Evolutionary conservation across 805 yeast genomes (phyloP).

Genomic region (Wickerhamiella occidentalis): DNA sequence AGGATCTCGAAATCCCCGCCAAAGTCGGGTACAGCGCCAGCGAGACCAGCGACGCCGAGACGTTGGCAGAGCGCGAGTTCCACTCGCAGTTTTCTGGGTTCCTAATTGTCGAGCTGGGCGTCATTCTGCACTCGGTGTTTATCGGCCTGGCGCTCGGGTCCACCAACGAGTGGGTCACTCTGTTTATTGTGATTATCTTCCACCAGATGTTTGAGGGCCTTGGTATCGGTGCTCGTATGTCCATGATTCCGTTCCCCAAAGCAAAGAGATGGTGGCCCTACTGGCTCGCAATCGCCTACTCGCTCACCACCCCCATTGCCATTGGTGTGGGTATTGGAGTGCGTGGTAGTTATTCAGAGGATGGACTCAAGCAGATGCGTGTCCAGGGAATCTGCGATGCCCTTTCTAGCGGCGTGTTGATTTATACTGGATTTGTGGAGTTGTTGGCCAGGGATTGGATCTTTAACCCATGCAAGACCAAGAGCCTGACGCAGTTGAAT

Average conservation of each 20-base stretch:
- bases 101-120: slow-evolving; percentile 56
- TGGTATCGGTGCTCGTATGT: slow-evolving; percentile 61
- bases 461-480: slow-evolving; percentile 33
- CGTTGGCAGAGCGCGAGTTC: slow-evolving; percentile 15
- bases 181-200: slow-evolving; percentile 55
- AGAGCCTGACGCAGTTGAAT: slow-evolving; percentile 33
- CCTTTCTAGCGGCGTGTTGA: slow-evolving; percentile 56
- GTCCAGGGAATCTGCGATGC: slow-evolving; percentile 57
- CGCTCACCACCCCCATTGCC: slow-evolving; percentile 54
- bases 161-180: slow-evolving; percentile 48
- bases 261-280: slow-evolving; percentile 40
- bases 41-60: background rate
- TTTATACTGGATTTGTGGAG: slow-evolving; percentile 65
- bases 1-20: background rate
- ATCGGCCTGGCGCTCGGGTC: slow-evolving; percentile 59
- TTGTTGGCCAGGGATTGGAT: slow-evolving; percentile 63
- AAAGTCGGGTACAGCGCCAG: background rate
- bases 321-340: slow-evolving; percentile 67
- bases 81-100: slow-evolving; percentile 34
- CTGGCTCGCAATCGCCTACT: slow-evolving; percentile 38
- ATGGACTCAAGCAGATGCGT: slow-evolving; percentile 41
- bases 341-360: slow-evolving; percentile 42
- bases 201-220: slow-evolving; percentile 74
- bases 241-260: slow-evolving; percentile 45
- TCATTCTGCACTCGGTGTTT: slow-evolving; percentile 65